These are phyloP conservation scores for Penicillium fuscoglaucum DNA, from an alignment of 2,329 filamentous ascomycete genomes.

Conservation along the genomic window DNA sequence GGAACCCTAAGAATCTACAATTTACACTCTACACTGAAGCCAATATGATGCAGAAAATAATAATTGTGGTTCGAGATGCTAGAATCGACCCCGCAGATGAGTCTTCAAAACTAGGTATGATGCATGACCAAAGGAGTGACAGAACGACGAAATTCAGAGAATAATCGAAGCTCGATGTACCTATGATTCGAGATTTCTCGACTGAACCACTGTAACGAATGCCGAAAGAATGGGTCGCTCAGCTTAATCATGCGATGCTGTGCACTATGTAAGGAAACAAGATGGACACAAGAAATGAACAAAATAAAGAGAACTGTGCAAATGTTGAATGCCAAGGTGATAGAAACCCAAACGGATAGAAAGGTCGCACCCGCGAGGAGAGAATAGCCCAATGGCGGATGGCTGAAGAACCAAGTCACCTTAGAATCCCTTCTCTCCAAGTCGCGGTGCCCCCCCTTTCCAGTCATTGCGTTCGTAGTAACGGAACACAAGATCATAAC, in stretches of 20 bases:
- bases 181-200: constrained; percentile 8
- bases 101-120: not conserved
- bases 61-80: not conserved
- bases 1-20: not conserved
- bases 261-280: constrained; percentile 23
- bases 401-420: not conserved
- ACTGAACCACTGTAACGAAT: constrained; percentile 7
- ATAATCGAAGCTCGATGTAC: constrained; percentile 6
- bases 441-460: constrained; percentile 62
- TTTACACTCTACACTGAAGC: not conserved
- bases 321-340: constrained; percentile 5
- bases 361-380: constrained; percentile 15
- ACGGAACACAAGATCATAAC: constrained; percentile 93
- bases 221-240: constrained; percentile 18
- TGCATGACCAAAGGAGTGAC: constrained; percentile 6
- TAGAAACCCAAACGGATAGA: constrained; percentile 12
- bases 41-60: not conserved
- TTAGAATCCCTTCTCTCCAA: constrained; percentile 53
- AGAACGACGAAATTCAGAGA: constrained; percentile 13
- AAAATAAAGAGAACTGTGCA: constrained; percentile 1
- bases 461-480: constrained; percentile 93
- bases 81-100: not conserved
- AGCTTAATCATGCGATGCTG: constrained; percentile 26
- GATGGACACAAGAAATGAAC: constrained; percentile 10
- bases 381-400: not conserved